These are phyloP conservation scores for Lithohypha guttulata DNA, from an alignment of 2,329 filamentous ascomycete species.

Conservation along the genomic window DNA sequence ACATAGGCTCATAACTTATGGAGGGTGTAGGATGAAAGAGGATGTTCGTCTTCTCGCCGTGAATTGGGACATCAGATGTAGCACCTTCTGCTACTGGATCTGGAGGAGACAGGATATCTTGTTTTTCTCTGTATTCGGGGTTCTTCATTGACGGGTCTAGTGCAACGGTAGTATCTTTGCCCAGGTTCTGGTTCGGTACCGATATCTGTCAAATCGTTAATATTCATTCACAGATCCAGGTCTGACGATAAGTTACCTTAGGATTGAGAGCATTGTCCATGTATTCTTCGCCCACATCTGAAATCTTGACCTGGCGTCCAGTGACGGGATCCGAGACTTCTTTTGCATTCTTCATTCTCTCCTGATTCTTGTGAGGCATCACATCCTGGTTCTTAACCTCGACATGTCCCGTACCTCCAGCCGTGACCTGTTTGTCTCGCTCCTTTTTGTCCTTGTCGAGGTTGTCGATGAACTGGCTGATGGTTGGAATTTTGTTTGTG, in stretches of 20 bases:
- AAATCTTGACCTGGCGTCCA: constrained; percentile 73
- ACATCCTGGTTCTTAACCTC: constrained; percentile 31
- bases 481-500: constrained; percentile 72
- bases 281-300: constrained; percentile 63
- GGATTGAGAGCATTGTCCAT: constrained; percentile 63
- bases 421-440: constrained; percentile 58
- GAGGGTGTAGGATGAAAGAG: constrained; percentile 90
- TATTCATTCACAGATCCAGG: too few species aligned
- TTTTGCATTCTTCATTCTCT: constrained; percentile 40
- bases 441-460: constrained; percentile 70
- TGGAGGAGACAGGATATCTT: constrained; percentile 83
- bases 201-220: constrained; percentile 46
- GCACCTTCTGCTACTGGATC: constrained; percentile 71
- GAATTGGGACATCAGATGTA: constrained; percentile 89
- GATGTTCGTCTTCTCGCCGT: constrained; percentile 92
- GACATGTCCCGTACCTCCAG: constrained; percentile 24
- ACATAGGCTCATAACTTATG: constrained; percentile 84
- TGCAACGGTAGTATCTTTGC: constrained; percentile 54
- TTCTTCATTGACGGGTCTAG: constrained; percentile 61
- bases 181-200: constrained; percentile 80
- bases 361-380: constrained; percentile 38
- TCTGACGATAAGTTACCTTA: constrained; percentile 40
- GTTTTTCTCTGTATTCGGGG: constrained; percentile 69
- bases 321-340: constrained; percentile 79
- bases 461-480: constrained; percentile 69